These are phyloP conservation scores for Melampsora americana DNA, from an alignment of 1,284 basidiomycete species.

Conservation along the genomic window DNA sequence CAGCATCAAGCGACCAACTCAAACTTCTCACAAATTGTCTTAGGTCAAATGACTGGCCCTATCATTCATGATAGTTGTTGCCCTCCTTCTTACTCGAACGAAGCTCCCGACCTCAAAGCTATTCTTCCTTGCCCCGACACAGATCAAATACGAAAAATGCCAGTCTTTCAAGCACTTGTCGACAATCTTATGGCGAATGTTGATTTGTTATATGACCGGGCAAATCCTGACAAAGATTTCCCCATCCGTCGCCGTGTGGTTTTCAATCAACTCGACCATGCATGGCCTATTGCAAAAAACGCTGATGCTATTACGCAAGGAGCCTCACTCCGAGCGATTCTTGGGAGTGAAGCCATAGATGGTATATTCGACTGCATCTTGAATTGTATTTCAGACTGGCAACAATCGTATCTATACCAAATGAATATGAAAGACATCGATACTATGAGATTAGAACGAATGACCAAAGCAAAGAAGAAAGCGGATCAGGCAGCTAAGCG, in stretches of 20 bases:
- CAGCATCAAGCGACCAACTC: background rate
- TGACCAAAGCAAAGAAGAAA: too few species aligned
- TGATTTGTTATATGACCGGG: background rate
- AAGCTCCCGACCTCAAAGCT: background rate
- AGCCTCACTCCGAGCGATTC: background rate
- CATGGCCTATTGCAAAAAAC: background rate
- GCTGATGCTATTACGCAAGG: background rate
- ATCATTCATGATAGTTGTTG: background rate
- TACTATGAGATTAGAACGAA: too few species aligned
- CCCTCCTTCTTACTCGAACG: background rate
- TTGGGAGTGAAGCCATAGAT: background rate
- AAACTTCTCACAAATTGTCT: background rate
- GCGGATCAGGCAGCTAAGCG: too few species aligned
- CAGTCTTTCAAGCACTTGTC: background rate
- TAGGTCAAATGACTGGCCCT: background rate
- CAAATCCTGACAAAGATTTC: background rate
- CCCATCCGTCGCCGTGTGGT: background rate
- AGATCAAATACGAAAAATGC: background rate
- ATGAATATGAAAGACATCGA: too few species aligned
- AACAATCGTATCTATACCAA: too few species aligned
- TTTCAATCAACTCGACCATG: background rate
- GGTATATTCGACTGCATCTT: too few species aligned
- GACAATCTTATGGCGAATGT: background rate
- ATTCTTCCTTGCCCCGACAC: background rate
- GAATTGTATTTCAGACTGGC: too few species aligned